phyloP scores from a whole-genome alignment of 352 stramenopile genomes.

The Pythium aquatile region DNA sequence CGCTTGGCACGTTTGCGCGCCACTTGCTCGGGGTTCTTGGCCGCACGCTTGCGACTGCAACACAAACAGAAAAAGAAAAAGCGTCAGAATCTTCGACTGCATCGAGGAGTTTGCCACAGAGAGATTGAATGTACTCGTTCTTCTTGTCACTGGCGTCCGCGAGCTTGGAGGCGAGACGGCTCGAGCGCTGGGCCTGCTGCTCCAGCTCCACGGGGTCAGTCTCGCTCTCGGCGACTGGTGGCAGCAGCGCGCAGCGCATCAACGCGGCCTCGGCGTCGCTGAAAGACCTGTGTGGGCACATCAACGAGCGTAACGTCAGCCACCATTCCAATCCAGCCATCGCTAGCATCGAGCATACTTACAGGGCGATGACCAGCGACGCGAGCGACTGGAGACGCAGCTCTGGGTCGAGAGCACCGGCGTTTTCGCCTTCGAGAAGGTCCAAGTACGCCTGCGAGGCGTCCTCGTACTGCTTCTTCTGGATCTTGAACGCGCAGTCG shows the following conservation, averaged over 20 bases:
- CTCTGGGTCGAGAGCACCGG: constrained; percentile 57
- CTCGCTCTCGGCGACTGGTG: constrained; percentile 48
- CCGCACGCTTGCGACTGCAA: constrained; percentile 58
- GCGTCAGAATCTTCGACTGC: not conserved
- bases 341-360: constrained; percentile 20
- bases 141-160: constrained; percentile 67
- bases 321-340: not conserved
- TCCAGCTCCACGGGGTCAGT: constrained; percentile 65
- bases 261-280: constrained; percentile 68
- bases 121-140: constrained; percentile 55
- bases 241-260: constrained; percentile 62
- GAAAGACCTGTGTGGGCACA: constrained; percentile 46
- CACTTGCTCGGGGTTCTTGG: constrained; percentile 72
- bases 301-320: not conserved
- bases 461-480: constrained; percentile 71
- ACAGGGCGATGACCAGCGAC: constrained; percentile 74
- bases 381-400: constrained; percentile 73
- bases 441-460: constrained; percentile 65
- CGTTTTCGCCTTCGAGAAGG: constrained; percentile 64
- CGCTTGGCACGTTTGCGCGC: constrained; percentile 74
- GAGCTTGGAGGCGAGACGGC: constrained; percentile 59
- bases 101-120: no score
- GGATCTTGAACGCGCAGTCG: constrained; percentile 76
- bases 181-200: constrained; percentile 58
- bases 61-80: constrained; percentile 6